Evolutionary conservation across 805 yeast genomes (phyloP), one percentile per base, ranked within the genome.

Genomic region (Komagataella pastoris): DNA sequence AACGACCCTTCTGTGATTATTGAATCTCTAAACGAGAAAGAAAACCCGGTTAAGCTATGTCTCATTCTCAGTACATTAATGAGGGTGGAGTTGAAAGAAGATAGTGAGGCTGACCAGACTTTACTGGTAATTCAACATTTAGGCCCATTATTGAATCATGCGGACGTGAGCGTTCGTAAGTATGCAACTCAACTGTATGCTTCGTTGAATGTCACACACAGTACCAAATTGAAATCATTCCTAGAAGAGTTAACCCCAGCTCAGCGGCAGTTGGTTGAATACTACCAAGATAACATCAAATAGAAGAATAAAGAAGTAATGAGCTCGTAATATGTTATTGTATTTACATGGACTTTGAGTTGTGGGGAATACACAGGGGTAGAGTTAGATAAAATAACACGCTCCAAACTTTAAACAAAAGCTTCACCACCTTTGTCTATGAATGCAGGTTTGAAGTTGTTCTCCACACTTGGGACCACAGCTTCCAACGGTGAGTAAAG

Each of bases 401-500:
- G 40, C 40, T 30, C 40, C 23, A 21, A 21, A 21, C 17, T 36
- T 24, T 50, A 50, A 43, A 47, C 65, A 57, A 66, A 65, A 23
- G 64, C 58, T 57, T 67, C 40, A 30, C 40, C 70, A 55, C 72
- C 72, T 48, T 58, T 63, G 51, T 67, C 70, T 30, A 66, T 60
- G 51, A 58, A 62, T 50, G 64, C 57, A 47, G 75, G 73, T 52
- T 61, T 61, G 61, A 66, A 71, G 47, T 59, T 54, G 19, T 51
- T 54, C 14, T 58, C 55, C 56, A 83, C 88, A 62, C 86, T 79
- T 51, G 95, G 93, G 46, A 78, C 65, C 53, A 73, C 73, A 14
- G 76, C 72, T 55, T 75, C 75, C 48, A 84, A 66, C 14, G 98
- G 98, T 56, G 85, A 80, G 68, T 93, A 93, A 61, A 95, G 76